Evolutionary conservation across 148 eudicot species (phyloP).

Genomic region (Silene uniflora): DNA sequence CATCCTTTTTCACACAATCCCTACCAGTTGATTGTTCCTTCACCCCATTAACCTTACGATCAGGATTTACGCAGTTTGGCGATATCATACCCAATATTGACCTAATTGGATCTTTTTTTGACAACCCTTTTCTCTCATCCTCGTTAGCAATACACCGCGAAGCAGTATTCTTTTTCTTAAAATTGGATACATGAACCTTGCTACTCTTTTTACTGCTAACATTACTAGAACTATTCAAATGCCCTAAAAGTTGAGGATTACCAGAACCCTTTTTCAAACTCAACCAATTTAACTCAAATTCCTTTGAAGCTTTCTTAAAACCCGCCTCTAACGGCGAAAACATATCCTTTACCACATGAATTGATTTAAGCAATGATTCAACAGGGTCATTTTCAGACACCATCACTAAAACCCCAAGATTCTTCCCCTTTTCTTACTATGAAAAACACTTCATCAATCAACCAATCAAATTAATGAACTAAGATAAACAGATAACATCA

Average conservation of each 20-base stretch:
- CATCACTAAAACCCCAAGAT: constrained; percentile 41
- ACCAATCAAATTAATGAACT: constrained; percentile 17
- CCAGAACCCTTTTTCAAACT: constrained; percentile 32
- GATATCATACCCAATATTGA: constrained; percentile 46
- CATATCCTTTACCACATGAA: constrained; percentile 59
- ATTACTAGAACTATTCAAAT: constrained; percentile 19
- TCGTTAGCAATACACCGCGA: constrained; percentile 31
- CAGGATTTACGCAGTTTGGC: constrained; percentile 33
- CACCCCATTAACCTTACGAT: constrained; percentile 27
- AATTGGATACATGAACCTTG: constrained; percentile 24
- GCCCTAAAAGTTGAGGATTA: constrained; percentile 29
- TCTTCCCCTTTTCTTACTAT: constrained; percentile 8
- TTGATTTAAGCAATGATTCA: constrained; percentile 64
- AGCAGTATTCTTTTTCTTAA: constrained; percentile 34
- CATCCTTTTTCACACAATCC: constrained; percentile 42
- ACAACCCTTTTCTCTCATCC: constrained; percentile 57
- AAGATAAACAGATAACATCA: constrained; percentile 19
- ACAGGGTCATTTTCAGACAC: constrained; percentile 63
- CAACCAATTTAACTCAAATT: constrained; percentile 73
- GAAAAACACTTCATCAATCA: constrained; percentile 19
- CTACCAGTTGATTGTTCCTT: constrained; percentile 40
- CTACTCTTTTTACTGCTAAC: constrained; percentile 22
- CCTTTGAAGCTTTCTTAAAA: constrained; percentile 66
- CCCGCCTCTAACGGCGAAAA: constrained; percentile 71
- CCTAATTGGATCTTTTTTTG: constrained; percentile 54